Percentiles rank a stretch among this genome's conserved stretches.
phyloP scores from a whole-genome alignment of 306 rosid species.

The Glycine latifolia region DNA sequence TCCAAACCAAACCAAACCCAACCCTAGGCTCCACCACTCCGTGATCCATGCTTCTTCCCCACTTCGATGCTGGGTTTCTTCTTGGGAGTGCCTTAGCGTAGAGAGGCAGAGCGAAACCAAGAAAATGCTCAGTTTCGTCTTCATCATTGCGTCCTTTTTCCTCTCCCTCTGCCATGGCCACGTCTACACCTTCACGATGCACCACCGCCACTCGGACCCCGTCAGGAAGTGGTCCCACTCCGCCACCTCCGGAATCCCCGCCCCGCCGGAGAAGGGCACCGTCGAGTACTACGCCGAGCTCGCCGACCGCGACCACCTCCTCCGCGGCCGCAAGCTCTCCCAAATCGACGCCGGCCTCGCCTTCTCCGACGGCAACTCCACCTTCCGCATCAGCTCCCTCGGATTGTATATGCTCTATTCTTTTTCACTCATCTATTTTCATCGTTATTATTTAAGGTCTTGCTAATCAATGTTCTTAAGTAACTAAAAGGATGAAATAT shows the following conservation, averaged over 20 bases:
- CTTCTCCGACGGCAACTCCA: slow-evolving; percentile 83
- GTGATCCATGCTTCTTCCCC: too few relatives aligned
- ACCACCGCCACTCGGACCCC: slow-evolving; percentile 90
- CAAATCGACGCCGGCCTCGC: slow-evolving; percentile 66
- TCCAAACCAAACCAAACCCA: too few relatives aligned
- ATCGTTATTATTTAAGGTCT: too few relatives aligned
- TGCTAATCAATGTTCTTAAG: too few relatives aligned
- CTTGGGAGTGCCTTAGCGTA: too few relatives aligned
- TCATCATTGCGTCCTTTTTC: slow-evolving; percentile 3
- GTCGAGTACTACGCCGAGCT: slow-evolving; percentile 77
- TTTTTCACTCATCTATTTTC: too few relatives aligned
- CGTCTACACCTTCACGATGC: slow-evolving; percentile 90
- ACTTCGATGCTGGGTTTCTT: too few relatives aligned
- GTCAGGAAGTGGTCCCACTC: slow-evolving; percentile 70
- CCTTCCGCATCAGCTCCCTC: slow-evolving; percentile 75
- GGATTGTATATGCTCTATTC: slow-evolving; percentile 64
- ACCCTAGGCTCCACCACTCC: too few relatives aligned
- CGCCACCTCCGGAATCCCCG: slow-evolving; percentile 48
- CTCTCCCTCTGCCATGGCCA: slow-evolving; percentile 54
- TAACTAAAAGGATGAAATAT: too few relatives aligned
- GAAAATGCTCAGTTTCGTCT: slow-evolving; percentile 32
- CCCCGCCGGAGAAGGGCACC: slow-evolving; percentile 64
- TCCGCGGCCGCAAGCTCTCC: slow-evolving; percentile 78
- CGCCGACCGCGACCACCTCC: slow-evolving; percentile 82
- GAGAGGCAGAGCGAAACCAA: too few relatives aligned